These are phyloP conservation scores for Mortierella alpina DNA, from an alignment of 192 early-diverging fungal genomes.

Conservation along the genomic window DNA sequence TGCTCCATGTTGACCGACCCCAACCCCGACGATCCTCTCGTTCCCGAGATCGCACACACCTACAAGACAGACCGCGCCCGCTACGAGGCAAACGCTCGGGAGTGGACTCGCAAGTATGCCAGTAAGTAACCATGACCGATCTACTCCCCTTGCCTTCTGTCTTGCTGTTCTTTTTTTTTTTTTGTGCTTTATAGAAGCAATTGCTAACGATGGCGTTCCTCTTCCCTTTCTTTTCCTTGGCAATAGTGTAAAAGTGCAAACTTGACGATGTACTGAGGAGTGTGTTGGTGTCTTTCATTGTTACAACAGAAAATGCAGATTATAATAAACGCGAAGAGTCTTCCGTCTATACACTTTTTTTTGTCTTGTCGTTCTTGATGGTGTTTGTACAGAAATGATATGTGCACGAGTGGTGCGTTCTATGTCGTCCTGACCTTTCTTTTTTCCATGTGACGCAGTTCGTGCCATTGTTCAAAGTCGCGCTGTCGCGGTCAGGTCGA, in stretches of 20 bases:
- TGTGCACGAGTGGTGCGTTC: too few relatives aligned
- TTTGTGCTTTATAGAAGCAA: neutral
- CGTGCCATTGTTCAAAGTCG: neutral
- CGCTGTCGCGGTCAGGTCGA: too few relatives aligned
- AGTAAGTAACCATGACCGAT: slow-evolving; percentile 52
- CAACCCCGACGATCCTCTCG: slow-evolving; percentile 97
- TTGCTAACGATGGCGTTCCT: neutral
- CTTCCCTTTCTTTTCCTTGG: neutral
- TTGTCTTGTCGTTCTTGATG: too few relatives aligned
- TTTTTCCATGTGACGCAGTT: slow-evolving; percentile 2
- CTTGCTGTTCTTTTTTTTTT: neutral
- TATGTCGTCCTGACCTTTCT: too few relatives aligned
- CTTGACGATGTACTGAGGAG: neutral
- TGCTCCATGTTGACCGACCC: slow-evolving; percentile 99
- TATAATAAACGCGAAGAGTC: slow-evolving; percentile 21
- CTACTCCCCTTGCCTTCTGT: neutral
- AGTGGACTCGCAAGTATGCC: slow-evolving; percentile 95
- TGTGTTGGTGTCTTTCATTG: slow-evolving; percentile 19
- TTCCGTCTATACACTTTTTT: too few relatives aligned
- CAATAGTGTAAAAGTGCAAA: slow-evolving; percentile 29
- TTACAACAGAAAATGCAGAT: slow-evolving; percentile 24
- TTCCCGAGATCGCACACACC: slow-evolving; percentile 97
- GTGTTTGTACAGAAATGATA: too few relatives aligned
- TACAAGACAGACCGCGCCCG: slow-evolving; percentile 94
- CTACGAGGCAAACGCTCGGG: slow-evolving; percentile 90